These are phyloP conservation scores for Torrubiellomyces zombiae DNA, from an alignment of 2,329 filamentous ascomycete species.

Conservation along the genomic window DNA sequence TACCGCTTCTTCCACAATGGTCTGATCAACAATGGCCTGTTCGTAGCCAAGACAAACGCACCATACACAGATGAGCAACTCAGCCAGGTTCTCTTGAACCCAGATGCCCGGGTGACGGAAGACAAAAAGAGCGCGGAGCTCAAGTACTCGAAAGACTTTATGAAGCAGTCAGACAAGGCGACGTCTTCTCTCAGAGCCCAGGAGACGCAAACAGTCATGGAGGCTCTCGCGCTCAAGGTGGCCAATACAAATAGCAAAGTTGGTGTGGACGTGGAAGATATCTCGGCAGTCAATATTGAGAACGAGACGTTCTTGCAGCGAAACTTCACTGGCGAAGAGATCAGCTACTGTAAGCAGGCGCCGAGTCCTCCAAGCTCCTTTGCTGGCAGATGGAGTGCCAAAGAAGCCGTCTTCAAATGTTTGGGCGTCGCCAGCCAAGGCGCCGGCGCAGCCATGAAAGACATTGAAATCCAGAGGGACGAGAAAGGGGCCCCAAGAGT, in stretches of 20 bases:
- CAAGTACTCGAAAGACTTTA: slow-evolving; percentile 53
- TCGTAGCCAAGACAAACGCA: slow-evolving; percentile 83
- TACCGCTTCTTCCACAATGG: slow-evolving; percentile 98
- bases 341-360: slow-evolving; percentile 70
- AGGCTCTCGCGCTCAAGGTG: slow-evolving; percentile 53
- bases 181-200: slow-evolving; percentile 31
- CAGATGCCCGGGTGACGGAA: slow-evolving; percentile 65
- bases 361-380: slow-evolving; percentile 76
- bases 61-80: slow-evolving; percentile 85
- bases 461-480: slow-evolving; percentile 82
- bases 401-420: slow-evolving; percentile 98
- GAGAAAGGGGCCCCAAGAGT: slow-evolving; percentile 72
- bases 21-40: slow-evolving; percentile 93
- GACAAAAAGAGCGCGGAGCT: slow-evolving; percentile 80
- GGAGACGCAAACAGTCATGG: slow-evolving; percentile 58
- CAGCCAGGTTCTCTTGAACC: slow-evolving; percentile 81
- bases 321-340: slow-evolving; percentile 79
- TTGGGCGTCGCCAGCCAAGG: slow-evolving; percentile 76
- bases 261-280: slow-evolving; percentile 85
- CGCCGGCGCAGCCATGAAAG: slow-evolving; percentile 75
- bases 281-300: slow-evolving; percentile 73
- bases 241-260: slow-evolving; percentile 51
- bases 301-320: slow-evolving; percentile 90
- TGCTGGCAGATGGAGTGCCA: slow-evolving; percentile 89
- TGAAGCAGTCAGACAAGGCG: slow-evolving; percentile 45